Percentiles rank a stretch among this genome's conserved stretches.
Conservation (phyloP, 805 yeast species). For the Alloascoidea hylecoeti region DNA sequence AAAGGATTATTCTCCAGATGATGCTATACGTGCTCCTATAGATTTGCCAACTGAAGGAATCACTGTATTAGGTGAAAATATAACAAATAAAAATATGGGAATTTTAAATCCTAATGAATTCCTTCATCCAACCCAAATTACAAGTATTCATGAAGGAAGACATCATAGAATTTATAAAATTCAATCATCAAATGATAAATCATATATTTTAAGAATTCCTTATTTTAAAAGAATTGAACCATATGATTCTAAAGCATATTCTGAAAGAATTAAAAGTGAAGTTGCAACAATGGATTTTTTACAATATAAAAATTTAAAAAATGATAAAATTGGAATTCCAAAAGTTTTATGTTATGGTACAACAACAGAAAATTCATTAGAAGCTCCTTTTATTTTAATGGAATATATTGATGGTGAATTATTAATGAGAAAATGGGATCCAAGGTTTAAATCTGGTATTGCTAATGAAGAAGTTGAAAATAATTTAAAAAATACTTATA, state of each 20-base stretch:
- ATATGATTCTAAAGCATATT: conserved; percentile 42
- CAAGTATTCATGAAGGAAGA: conserved; percentile 86
- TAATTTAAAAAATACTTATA: conserved; percentile 37
- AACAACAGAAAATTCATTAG: conserved; percentile 43
- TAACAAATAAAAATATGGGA: conserved; percentile 14
- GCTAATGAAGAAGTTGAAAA: conserved; percentile 31
- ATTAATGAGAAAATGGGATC: conserved; percentile 86
- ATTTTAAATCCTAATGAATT: conserved; percentile 24
- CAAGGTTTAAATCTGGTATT: conserved; percentile 36
- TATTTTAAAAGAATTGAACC: conserved; percentile 48
- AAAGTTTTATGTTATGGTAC: conserved; percentile 57
- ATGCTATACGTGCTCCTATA: conserved; percentile 10
- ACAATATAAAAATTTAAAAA: conserved; percentile 42
- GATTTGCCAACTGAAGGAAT: conserved; percentile 10
- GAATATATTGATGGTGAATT: conserved; percentile 70
- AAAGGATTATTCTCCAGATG: not conserved
- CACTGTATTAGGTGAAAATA: conserved; percentile 1
- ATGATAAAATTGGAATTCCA: conserved; percentile 41
- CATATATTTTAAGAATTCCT: conserved; percentile 73
- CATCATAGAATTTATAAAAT: conserved; percentile 81
- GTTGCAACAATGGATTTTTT: conserved; percentile 89
- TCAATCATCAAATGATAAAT: conserved; percentile 42
- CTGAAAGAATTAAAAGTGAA: conserved; percentile 59
- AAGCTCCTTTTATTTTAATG: conserved; percentile 67
- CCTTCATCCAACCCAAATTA: conserved; percentile 49